Conservation (phyloP, 78 protist genomes). For the Polysphondylium violaceum region DNA sequence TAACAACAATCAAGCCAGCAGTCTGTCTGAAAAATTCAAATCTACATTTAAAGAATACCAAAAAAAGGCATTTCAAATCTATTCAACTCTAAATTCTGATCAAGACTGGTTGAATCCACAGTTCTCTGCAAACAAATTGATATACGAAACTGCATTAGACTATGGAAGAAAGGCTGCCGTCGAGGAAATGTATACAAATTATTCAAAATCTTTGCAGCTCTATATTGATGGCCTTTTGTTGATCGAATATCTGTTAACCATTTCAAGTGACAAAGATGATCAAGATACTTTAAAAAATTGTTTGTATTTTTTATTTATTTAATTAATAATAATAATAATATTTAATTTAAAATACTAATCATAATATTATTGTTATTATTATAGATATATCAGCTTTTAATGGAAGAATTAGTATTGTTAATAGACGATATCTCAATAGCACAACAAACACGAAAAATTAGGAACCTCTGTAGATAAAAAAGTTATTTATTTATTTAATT, state of each 20-base stretch:
- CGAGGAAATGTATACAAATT: slow-evolving; percentile 51
- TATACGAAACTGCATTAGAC: slow-evolving; percentile 57
- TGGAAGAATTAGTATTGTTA: too few relatives aligned
- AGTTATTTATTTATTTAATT: too few relatives aligned
- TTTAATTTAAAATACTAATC: too few relatives aligned
- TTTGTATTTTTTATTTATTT: not conserved
- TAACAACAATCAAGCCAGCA: not conserved
- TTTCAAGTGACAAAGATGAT: slow-evolving; percentile 29
- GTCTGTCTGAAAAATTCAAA: slow-evolving; percentile 5
- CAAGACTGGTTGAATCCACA: not conserved
- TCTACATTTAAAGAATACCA: slow-evolving; percentile 23
- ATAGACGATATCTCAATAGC: too few relatives aligned
- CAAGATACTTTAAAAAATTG: slow-evolving; percentile 46
- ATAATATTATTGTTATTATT: too few relatives aligned
- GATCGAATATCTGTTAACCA: slow-evolving; percentile 53
- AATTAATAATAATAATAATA: not conserved
- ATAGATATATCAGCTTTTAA: too few relatives aligned
- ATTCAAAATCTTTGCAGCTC: slow-evolving; percentile 33
- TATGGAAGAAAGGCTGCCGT: slow-evolving; percentile 65
- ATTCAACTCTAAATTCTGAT: not conserved
- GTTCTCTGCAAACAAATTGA: slow-evolving; percentile 38
- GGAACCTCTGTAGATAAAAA: too few relatives aligned
- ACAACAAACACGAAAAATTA: too few relatives aligned
- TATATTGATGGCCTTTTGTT: slow-evolving; percentile 28
- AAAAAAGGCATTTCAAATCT: slow-evolving; percentile 12